phyloP scores from a whole-genome alignment of 805 yeast species.

The Komagataella mondaviorum region DNA sequence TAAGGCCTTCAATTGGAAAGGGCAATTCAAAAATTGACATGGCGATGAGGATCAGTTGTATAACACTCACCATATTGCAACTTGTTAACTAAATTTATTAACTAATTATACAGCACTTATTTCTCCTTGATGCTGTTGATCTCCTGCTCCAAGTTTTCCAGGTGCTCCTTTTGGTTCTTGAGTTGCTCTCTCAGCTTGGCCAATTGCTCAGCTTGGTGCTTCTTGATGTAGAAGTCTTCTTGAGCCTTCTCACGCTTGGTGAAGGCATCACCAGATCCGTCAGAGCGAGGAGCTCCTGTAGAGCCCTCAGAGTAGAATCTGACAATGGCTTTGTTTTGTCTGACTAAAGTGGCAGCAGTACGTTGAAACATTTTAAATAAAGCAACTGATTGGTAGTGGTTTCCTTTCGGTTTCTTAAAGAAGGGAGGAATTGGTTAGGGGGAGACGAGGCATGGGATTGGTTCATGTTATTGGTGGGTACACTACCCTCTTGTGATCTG shows the following conservation, averaged over 20 bases:
- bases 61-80: neutral
- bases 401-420: neutral
- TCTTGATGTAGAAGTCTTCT: constrained; percentile 74
- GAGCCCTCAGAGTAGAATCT: constrained; percentile 39
- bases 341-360: constrained; percentile 22
- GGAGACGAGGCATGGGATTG: neutral
- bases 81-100: neutral
- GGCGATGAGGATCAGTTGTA: neutral
- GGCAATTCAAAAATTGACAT: neutral
- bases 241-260: constrained; percentile 85
- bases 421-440: neutral
- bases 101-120: constrained; percentile 1
- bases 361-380: constrained; percentile 19
- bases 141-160: constrained; percentile 34
- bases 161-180: constrained; percentile 55
- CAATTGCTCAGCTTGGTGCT: constrained; percentile 85
- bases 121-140: constrained; percentile 36
- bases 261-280: constrained; percentile 45
- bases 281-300: constrained; percentile 45
- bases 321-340: constrained; percentile 13
- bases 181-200: constrained; percentile 63
- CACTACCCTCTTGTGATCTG: neutral
- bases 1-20: neutral
- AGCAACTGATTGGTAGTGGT: neutral
- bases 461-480: neutral